Evolutionary conservation across 306 rosid genomes (phyloP).

Genomic region (Macrotyloma uniflorum): DNA sequence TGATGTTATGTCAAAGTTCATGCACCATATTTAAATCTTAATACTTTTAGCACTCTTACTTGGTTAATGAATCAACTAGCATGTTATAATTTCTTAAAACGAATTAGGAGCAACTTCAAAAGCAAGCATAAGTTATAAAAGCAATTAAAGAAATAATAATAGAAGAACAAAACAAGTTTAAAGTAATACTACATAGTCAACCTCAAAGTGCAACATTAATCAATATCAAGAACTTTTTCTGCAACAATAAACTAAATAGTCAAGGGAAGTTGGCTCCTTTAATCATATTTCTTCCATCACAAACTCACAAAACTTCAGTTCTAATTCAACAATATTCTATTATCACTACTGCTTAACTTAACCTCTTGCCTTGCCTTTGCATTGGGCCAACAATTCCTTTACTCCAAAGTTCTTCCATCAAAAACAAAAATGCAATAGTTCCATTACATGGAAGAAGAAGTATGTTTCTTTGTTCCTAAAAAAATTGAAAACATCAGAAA

Average conservation of each 20-base stretch:
- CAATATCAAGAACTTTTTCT: not conserved
- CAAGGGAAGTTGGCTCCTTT: not conserved
- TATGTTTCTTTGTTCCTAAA: not conserved
- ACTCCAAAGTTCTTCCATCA: not conserved
- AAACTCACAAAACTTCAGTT: constrained; percentile 8
- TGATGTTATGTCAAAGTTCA: too few species aligned
- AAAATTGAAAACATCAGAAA: not conserved
- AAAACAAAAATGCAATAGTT: not conserved
- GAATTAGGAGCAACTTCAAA: not conserved
- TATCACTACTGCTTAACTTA: too few species aligned
- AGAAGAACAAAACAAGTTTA: not conserved
- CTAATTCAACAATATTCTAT: not conserved
- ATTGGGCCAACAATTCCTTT: not conserved
- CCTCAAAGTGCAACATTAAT: not conserved
- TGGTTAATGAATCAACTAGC: not conserved
- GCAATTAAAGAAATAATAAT: not conserved
- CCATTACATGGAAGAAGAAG: not conserved
- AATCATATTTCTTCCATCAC: not conserved
- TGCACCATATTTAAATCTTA: not conserved
- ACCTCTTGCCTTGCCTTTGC: not conserved
- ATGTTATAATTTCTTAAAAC: not conserved
- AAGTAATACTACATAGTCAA: not conserved
- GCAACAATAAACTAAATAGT: not conserved
- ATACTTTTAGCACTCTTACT: not conserved
- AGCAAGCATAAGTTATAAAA: too few species aligned